Conservation (phyloP, 768 basidiomycete species). For the Amanita muscaria region DNA sequence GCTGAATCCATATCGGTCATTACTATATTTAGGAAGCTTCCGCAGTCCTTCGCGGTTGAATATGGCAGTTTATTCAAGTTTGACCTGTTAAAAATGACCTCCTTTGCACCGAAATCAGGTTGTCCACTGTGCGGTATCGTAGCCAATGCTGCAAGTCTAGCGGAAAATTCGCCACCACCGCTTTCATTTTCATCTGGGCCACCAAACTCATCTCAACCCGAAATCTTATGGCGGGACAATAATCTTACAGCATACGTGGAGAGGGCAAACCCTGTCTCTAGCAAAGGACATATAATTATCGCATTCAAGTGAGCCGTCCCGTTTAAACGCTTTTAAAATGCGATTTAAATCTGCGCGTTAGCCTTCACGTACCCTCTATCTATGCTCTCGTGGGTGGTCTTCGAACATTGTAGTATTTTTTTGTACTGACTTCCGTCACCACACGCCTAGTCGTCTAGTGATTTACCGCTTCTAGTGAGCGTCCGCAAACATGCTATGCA, state of each 20-base stretch:
- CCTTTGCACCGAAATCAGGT: slow-evolving; percentile 53
- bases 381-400: slow-evolving; percentile 52
- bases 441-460: slow-evolving; percentile 52
- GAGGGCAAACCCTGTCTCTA: slow-evolving; percentile 61
- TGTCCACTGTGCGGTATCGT: slow-evolving; percentile 76
- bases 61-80: no score
- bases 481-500: slow-evolving; percentile 50
- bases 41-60: no score
- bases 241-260: slow-evolving; percentile 73
- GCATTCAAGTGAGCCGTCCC: slow-evolving; percentile 59
- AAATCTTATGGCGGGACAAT: slow-evolving; percentile 68
- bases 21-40: no score
- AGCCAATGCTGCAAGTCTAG: slow-evolving; percentile 38
- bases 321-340: slow-evolving; percentile 3
- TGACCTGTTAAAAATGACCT: slow-evolving; percentile 12
- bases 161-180: slow-evolving; percentile 34
- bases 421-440: slow-evolving; percentile 7
- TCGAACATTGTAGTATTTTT: slow-evolving; percentile 6
- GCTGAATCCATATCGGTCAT: background rate
- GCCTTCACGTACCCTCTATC: slow-evolving; percentile 72
- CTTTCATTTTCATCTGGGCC: slow-evolving; percentile 32
- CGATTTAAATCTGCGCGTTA: slow-evolving; percentile 16
- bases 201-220: slow-evolving; percentile 38
- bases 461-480: slow-evolving; percentile 62
- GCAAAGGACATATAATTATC: slow-evolving; percentile 60